Base-by-base conservation (phyloP, 2,329 filamentous ascomycete species). In the Trichoderma sp. region DNA sequence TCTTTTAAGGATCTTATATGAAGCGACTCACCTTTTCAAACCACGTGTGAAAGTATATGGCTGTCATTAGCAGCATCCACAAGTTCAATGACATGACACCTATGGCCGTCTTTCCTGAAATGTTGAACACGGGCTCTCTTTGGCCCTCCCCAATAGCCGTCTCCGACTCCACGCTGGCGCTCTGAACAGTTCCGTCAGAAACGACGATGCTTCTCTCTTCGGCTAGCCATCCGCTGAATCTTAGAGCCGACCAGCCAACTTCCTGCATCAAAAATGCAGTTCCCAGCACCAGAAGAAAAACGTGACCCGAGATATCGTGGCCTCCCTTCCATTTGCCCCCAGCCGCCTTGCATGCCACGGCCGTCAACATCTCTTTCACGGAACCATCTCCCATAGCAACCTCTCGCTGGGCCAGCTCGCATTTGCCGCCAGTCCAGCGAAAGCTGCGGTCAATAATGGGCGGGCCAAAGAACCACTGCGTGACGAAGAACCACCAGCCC, bases 11-110 rank as follows among this genome's bases (percentile, higher is more conserved):
- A 31, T 4, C 6, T 29, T 12, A 72, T 11, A 35, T 3, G 5
- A n/a, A 0, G 4, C 21, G n/a, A 82, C 88, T 81, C 80, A 94
- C 93, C 93, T 98, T 99, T 87, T 99, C 97, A 80, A 97, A 92
- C 95, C 96, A 98, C 0, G 97, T 99, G 84, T 99, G 97, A 81
- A 99, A 99, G 88, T 96, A 99, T 53, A 97, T 95, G 3, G 95
- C 95, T 56, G 97, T 99, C 97, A 99, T 99, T 77, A 98, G 88
- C 82, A 99, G 85, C 97, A 99, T 99, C 94, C 97, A 98, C 87
- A 92, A 90, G 81, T 93, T 94, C 81, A 98, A 80, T 0, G 85
- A 91, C 21, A 93, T 89, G 31, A 98, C 91, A 0, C 81, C 88
- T 29, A 89, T 85, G 77, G 92, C 89, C 78, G 93, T 85, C 87